Evolutionary conservation across 352 stramenopile genomes (phyloP).

Genomic region (Phytopythium aichiense): DNA sequence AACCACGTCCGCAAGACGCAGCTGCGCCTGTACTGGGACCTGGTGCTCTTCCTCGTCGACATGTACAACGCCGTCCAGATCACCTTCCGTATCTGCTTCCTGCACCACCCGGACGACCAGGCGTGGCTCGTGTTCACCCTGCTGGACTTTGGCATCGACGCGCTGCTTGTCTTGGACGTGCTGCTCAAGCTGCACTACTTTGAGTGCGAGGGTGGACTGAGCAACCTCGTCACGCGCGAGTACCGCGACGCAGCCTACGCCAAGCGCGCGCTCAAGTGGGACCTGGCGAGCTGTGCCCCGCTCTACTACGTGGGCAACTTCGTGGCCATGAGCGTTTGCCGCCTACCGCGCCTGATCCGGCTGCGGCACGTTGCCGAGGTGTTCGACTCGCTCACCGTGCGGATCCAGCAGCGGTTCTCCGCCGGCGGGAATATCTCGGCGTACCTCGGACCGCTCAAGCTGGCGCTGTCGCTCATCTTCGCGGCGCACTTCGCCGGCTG

Average conservation of each 20-base stretch:
- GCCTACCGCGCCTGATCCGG: conserved; percentile 52
- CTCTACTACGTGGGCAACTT: conserved; percentile 70
- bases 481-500: conserved; percentile 59
- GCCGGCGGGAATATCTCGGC: conserved; percentile 52
- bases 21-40: conserved; percentile 60
- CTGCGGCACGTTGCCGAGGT: conserved; percentile 28
- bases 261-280: conserved; percentile 28
- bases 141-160: conserved; percentile 40
- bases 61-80: conserved; percentile 68
- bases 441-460: conserved; percentile 60
- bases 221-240: conserved; percentile 44
- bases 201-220: conserved; percentile 51
- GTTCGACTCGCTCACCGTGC: conserved; percentile 63
- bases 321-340: conserved; percentile 49
- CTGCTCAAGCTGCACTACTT: conserved; percentile 79
- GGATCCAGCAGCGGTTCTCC: conserved; percentile 62
- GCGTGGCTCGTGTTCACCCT: conserved; percentile 21
- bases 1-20: conserved; percentile 51
- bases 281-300: conserved; percentile 44
- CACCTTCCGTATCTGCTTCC: conserved; percentile 68
- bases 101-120: conserved; percentile 23
- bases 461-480: conserved; percentile 57
- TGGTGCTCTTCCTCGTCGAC: conserved; percentile 43
- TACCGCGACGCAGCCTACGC: conserved; percentile 43
- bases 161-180: conserved; percentile 41